These are phyloP conservation scores for Acmispon strigosus DNA, from an alignment of 306 rosid genomes.

Conservation along the genomic window DNA sequence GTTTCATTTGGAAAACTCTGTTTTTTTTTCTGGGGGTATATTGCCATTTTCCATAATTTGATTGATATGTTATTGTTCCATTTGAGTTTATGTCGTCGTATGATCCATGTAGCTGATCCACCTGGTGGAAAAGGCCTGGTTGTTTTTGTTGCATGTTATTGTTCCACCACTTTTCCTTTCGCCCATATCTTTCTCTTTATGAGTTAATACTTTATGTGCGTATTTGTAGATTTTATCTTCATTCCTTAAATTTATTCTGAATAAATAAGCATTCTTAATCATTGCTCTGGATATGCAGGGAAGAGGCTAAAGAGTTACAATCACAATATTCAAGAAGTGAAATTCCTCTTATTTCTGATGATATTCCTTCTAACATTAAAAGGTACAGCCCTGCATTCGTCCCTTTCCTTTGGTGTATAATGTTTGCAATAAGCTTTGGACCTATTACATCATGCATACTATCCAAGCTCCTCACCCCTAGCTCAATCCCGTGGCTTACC, in stretches of 20 bases:
- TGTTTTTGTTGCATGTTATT: too few species aligned
- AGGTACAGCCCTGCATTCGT: conserved; percentile 32
- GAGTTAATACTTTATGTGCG: neutral
- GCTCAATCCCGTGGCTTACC: neutral
- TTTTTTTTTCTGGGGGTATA: neutral
- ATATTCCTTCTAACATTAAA: conserved; percentile 41
- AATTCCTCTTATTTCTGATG: conserved; percentile 23
- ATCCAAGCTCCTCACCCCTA: too few species aligned
- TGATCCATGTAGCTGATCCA: too few species aligned
- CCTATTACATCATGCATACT: too few species aligned
- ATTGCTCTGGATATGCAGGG: conserved; percentile 31
- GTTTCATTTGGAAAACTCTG: neutral
- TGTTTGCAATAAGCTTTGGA: too few species aligned
- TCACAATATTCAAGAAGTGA: conserved; percentile 21
- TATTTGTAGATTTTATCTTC: neutral
- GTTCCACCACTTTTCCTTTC: neutral
- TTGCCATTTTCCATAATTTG: neutral
- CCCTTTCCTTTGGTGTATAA: too few species aligned
- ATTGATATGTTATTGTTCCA: too few species aligned
- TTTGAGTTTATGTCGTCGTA: too few species aligned
- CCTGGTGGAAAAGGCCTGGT: too few species aligned
- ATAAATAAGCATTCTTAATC: neutral
- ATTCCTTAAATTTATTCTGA: conserved; percentile 8
- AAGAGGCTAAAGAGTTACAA: conserved; percentile 64
- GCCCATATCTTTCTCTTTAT: neutral